Conservation (phyloP, 495 filamentous ascomycete species). For the Aspergillus homomorphus region DNA sequence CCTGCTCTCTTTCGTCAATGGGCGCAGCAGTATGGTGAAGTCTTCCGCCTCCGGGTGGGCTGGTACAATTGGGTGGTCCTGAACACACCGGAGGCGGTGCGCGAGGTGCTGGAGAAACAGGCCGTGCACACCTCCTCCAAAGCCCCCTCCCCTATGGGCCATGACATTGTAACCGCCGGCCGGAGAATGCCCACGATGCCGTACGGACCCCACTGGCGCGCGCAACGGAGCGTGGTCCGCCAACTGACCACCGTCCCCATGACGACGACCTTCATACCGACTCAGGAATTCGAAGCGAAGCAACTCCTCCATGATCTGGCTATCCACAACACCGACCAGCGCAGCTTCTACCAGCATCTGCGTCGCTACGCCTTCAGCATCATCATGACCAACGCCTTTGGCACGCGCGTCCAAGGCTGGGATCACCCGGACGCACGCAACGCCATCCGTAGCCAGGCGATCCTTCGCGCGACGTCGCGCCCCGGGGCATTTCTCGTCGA, state of each 20-base stretch:
- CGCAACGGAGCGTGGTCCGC: conserved; percentile 32
- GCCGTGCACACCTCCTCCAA: conserved; percentile 24
- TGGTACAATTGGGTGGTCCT: conserved; percentile 42
- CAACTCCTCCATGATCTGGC: conserved; percentile 51
- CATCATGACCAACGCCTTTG: conserved; percentile 30
- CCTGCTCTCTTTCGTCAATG: too few species aligned
- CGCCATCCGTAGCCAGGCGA: background rate
- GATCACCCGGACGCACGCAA: conserved; percentile 13
- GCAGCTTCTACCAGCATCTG: conserved; percentile 29
- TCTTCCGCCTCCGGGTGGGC: conserved; percentile 27
- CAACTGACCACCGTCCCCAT: conserved; percentile 24
- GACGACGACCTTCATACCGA: conserved; percentile 31
- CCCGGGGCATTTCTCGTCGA: background rate
- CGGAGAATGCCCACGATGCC: conserved; percentile 41
- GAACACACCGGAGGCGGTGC: conserved; percentile 36
- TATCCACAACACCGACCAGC: conserved; percentile 19
- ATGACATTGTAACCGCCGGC: conserved; percentile 25
- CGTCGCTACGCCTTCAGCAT: conserved; percentile 28
- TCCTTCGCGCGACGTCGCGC: background rate
- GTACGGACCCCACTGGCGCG: conserved; percentile 43
- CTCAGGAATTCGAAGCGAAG: conserved; percentile 47
- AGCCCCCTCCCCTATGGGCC: conserved; percentile 24
- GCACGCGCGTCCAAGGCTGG: conserved; percentile 22
- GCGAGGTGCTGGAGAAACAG: conserved; percentile 42
- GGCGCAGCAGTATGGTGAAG: conserved; percentile 2